phyloP scores from a whole-genome alignment of 768 basidiomycete species.

The Arthromyces matolae region DNA sequence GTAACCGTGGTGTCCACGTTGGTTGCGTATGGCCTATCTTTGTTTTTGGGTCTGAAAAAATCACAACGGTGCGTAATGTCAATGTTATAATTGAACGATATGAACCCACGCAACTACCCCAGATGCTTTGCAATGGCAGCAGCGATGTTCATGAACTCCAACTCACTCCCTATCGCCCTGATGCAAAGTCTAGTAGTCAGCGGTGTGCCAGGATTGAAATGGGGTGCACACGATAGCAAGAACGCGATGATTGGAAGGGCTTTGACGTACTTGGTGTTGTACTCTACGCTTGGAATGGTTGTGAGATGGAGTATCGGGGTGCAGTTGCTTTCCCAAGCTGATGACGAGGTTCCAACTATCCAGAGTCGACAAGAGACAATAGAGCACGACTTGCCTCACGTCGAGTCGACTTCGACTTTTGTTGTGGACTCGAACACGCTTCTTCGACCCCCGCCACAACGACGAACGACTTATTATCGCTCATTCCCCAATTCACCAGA shows the following conservation, averaged over 20 bases:
- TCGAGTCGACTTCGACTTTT: constrained; percentile 9
- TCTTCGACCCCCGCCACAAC: neutral
- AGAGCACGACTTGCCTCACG: neutral
- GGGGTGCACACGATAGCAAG: constrained; percentile 75
- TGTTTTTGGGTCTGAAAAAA: constrained; percentile 58
- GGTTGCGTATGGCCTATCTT: constrained; percentile 62
- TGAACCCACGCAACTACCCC: neutral
- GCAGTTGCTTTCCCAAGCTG: constrained; percentile 3
- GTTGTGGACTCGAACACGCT: neutral
- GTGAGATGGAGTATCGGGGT: constrained; percentile 75
- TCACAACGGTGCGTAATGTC: constrained; percentile 64
- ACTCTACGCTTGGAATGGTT: constrained; percentile 95
- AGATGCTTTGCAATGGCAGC: constrained; percentile 76
- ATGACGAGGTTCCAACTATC: constrained; percentile 4
- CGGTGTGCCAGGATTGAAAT: constrained; percentile 78
- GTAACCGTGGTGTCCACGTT: constrained; percentile 70
- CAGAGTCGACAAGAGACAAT: neutral
- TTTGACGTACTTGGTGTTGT: constrained; percentile 84
- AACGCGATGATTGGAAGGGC: constrained; percentile 91
- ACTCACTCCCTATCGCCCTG: constrained; percentile 91
- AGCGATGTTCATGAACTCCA: constrained; percentile 91
- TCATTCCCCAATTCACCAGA: constrained; percentile 21
- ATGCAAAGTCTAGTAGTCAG: constrained; percentile 87
- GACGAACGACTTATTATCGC: constrained; percentile 17
- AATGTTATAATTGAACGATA: neutral